Percentiles rank a stretch among this genome's conserved stretches.
phyloP scores from a whole-genome alignment of 306 rosid species.

The Quercus parvula region DNA sequence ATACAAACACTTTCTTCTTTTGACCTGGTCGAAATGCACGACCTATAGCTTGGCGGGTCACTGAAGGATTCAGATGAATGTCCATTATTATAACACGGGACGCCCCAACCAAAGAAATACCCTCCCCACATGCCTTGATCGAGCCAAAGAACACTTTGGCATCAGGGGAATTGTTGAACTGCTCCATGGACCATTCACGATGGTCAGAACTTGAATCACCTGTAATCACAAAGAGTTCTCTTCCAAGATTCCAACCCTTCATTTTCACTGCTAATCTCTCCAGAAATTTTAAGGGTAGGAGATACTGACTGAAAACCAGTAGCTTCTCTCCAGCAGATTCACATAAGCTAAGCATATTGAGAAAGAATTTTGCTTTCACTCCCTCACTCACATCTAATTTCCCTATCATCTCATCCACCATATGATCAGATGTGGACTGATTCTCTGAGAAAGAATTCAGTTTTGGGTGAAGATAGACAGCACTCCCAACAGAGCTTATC shows the following conservation, averaged over 20 bases:
- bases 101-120: constrained; percentile 93
- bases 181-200: constrained; percentile 76
- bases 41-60: constrained; percentile 93
- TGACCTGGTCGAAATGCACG: constrained; percentile 98
- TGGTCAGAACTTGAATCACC: constrained; percentile 77
- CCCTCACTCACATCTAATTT: constrained; percentile 61
- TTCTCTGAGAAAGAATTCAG: constrained; percentile 50
- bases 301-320: constrained; percentile 90
- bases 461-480: constrained; percentile 75
- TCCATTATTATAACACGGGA: constrained; percentile 83
- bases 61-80: constrained; percentile 88
- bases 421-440: constrained; percentile 32
- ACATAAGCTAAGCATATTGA: constrained; percentile 57
- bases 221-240: constrained; percentile 79
- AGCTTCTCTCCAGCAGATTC: constrained; percentile 75
- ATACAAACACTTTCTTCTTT: constrained; percentile 61
- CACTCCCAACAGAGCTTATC: constrained; percentile 70
- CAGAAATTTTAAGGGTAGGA: constrained; percentile 71
- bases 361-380: constrained; percentile 77
- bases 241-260: constrained; percentile 74
- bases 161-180: constrained; percentile 60
- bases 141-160: constrained; percentile 92
- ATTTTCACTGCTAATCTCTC: constrained; percentile 58
- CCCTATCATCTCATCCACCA: constrained; percentile 55
- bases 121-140: constrained; percentile 98